A percentile compares a stretch with the other conserved stretches of the same genome.
phyloP scores from a whole-genome alignment of 2,329 filamentous ascomycete genomes.

The Macroventuria anomochaeta region DNA sequence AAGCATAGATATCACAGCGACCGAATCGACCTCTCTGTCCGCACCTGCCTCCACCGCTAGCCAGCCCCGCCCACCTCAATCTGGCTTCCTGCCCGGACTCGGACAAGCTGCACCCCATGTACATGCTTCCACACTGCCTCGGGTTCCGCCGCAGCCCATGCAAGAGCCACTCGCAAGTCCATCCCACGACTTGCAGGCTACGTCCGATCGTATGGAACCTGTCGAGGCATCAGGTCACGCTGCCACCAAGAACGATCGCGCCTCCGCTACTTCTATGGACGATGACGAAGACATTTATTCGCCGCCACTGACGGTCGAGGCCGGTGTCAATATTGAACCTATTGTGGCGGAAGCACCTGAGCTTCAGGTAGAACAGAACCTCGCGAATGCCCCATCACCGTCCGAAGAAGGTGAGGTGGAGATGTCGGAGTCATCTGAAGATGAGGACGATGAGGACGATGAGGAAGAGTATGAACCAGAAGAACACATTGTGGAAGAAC shows the following conservation, averaged over 20 bases:
- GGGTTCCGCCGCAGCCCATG: neutral
- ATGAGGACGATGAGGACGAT: no score
- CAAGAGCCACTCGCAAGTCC: neutral
- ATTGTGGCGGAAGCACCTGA: conserved; percentile 3
- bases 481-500: conserved; percentile 19
- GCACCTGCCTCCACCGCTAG: neutral
- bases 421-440: conserved; percentile 43
- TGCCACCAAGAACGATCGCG: conserved; percentile 5
- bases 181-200: neutral
- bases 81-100: conserved; percentile 23
- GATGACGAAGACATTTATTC: conserved; percentile 48
- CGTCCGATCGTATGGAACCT: neutral
- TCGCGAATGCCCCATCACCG: conserved; percentile 19
- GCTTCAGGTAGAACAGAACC: neutral
- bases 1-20: neutral
- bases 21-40: neutral
- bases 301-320: conserved; percentile 29
- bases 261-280: conserved; percentile 32
- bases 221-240: neutral
- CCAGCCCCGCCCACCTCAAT: conserved; percentile 3
- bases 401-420: conserved; percentile 45
- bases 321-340: neutral
- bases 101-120: conserved; percentile 6
- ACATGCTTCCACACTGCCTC: neutral
- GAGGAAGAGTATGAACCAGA: conserved; percentile 46